A percentile compares a stretch with the other conserved stretches of the same genome.
These are phyloP conservation scores for Penicillium decumbens DNA, from an alignment of 2,329 filamentous ascomycete genomes.

Conservation along the genomic window DNA sequence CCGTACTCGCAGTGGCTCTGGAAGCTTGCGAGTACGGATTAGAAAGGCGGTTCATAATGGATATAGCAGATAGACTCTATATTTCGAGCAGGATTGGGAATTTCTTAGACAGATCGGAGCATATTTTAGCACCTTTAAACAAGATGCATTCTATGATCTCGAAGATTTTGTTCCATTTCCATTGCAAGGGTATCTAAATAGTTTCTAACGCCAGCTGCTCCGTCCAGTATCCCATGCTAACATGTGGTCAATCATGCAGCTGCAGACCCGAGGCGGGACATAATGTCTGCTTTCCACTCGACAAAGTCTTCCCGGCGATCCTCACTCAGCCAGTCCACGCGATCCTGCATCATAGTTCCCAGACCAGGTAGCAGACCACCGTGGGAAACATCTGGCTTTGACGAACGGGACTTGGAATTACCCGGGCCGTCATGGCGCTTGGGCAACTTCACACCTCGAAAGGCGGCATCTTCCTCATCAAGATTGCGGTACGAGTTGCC, in stretches of 20 bases:
- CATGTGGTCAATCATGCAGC: slow-evolving; percentile 10
- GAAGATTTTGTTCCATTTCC: neutral
- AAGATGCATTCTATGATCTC: neutral
- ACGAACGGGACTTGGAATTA: slow-evolving; percentile 10
- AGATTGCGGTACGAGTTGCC: slow-evolving; percentile 34
- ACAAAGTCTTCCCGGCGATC: slow-evolving; percentile 41
- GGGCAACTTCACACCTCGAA: slow-evolving; percentile 19
- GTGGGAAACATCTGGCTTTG: slow-evolving; percentile 19
- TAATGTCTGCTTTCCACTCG: slow-evolving; percentile 42
- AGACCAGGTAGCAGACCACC: slow-evolving; percentile 44
- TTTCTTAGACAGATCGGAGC: neutral
- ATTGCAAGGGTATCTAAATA: slow-evolving; percentile 21
- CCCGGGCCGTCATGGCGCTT: slow-evolving; percentile 25
- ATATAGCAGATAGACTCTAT: slow-evolving; percentile 2
- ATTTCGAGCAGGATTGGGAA: neutral
- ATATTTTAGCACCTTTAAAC: neutral
- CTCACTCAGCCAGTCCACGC: slow-evolving; percentile 46
- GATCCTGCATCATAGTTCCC: slow-evolving; percentile 50
- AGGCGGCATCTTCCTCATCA: slow-evolving; percentile 27
- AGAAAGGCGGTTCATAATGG: neutral
- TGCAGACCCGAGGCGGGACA: slow-evolving; percentile 36
- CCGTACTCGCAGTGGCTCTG: slow-evolving; percentile 1
- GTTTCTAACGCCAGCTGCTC: slow-evolving; percentile 3
- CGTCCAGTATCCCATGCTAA: neutral
- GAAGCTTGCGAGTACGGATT: slow-evolving; percentile 1